Conservation (phyloP, 2,329 filamentous ascomycete species). For the Penicillium sp. region DNA sequence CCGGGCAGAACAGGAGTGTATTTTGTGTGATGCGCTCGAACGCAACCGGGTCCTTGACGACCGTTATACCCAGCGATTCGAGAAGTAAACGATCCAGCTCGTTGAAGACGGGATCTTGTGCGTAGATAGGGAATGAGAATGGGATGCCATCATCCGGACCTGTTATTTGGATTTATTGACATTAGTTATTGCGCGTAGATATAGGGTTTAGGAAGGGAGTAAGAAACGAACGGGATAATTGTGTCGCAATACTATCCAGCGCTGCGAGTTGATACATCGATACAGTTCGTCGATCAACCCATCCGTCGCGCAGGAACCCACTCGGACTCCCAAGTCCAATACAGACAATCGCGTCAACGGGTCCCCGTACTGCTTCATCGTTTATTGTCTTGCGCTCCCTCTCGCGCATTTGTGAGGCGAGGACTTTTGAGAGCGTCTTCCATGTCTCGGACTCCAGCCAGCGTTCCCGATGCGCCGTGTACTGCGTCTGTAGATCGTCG, state of each 20-base stretch:
- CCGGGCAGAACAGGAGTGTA: slow-evolving; percentile 62
- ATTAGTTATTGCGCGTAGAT: not conserved
- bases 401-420: slow-evolving; percentile 1
- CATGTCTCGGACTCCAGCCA: slow-evolving; percentile 34
- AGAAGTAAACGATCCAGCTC: slow-evolving; percentile 40
- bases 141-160: not conserved
- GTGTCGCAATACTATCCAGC: slow-evolving; percentile 29
- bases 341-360: slow-evolving; percentile 35
- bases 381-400: not conserved
- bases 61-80: slow-evolving; percentile 32
- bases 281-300: slow-evolving; percentile 42
- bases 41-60: slow-evolving; percentile 50
- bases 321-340: slow-evolving; percentile 43
- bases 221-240: slow-evolving; percentile 23
- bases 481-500: slow-evolving; percentile 31
- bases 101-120: slow-evolving; percentile 55
- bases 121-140: slow-evolving; percentile 43
- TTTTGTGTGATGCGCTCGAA: slow-evolving; percentile 50
- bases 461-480: slow-evolving; percentile 24
- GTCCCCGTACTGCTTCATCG: not conserved
- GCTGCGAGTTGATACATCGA: slow-evolving; percentile 44
- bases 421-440: slow-evolving; percentile 15
- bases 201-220: not conserved
- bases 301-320: slow-evolving; percentile 42
- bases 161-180: too few species aligned